Conservation (phyloP, 352 stramenopile species). For the Hyaloperonospora arabidopsidis region DNA sequence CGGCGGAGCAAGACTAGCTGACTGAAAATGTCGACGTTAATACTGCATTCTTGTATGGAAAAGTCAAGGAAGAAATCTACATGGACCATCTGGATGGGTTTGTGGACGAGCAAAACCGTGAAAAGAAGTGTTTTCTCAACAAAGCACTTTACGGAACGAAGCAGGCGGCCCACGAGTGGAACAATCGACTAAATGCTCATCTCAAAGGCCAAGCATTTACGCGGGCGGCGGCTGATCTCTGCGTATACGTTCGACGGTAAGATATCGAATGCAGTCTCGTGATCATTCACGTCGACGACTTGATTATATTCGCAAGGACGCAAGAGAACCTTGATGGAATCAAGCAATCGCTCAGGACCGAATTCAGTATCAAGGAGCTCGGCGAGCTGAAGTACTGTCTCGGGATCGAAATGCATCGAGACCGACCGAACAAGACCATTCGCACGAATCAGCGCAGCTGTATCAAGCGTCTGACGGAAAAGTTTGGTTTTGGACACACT, state of each 20-base stretch:
- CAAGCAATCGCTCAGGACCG: not conserved
- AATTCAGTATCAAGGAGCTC: not conserved
- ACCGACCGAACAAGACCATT: not conserved
- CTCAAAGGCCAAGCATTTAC: slow-evolving; percentile 1
- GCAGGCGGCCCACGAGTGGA: slow-evolving; percentile 6
- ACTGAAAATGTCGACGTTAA: slow-evolving; percentile 20
- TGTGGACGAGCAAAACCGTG: not conserved
- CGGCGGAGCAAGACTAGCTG: slow-evolving; percentile 6
- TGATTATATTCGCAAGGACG: no score
- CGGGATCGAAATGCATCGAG: not conserved
- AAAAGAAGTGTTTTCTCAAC: no score
- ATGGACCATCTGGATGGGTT: slow-evolving; percentile 15
- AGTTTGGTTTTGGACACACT: no score
- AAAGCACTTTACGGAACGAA: slow-evolving; percentile 7
- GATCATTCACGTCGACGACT: not conserved
- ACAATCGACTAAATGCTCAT: no score
- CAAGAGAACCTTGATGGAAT: not conserved
- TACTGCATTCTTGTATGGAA: slow-evolving; percentile 20
- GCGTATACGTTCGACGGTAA: slow-evolving; percentile 4
- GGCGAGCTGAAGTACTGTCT: not conserved
- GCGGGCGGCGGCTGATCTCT: slow-evolving; percentile 2
- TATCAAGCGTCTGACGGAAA: not conserved
- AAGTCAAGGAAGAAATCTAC: slow-evolving; percentile 22
- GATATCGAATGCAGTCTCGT: slow-evolving; percentile 1
- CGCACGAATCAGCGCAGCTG: not conserved